phyloP scores from a whole-genome alignment of 2,329 filamentous ascomycete species.

The Nemania sp. region DNA sequence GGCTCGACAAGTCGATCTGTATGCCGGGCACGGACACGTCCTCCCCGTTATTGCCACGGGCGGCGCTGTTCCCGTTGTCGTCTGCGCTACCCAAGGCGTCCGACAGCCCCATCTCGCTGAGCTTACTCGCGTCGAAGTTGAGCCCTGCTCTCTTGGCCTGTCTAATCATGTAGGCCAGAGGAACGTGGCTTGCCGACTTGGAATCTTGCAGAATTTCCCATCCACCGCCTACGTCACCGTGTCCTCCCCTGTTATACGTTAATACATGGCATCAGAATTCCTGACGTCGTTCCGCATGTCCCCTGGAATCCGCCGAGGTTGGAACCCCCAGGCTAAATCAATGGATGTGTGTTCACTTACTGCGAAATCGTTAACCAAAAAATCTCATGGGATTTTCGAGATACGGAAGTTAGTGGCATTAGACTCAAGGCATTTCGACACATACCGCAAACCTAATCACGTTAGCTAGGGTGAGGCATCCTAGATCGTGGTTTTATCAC shows the following conservation, averaged over 20 bases:
- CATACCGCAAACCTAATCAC: slow-evolving; percentile 56
- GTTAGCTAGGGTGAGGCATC: slow-evolving; percentile 9
- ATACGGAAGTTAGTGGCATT: not conserved
- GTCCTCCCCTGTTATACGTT: slow-evolving; percentile 56
- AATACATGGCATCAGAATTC: not conserved
- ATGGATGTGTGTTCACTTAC: slow-evolving; percentile 15
- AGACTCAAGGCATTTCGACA: not conserved
- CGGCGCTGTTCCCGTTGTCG: not conserved
- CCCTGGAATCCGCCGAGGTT: no score
- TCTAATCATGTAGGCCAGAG: slow-evolving; percentile 72
- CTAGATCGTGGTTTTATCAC: not conserved
- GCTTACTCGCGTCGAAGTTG: slow-evolving; percentile 69
- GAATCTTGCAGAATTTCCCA: slow-evolving; percentile 63
- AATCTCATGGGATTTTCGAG: not conserved
- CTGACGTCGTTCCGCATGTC: not conserved
- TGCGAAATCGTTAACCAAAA: slow-evolving; percentile 14
- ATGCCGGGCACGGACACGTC: slow-evolving; percentile 40
- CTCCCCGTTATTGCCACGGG: not conserved
- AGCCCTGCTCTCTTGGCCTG: slow-evolving; percentile 69
- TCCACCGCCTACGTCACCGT: slow-evolving; percentile 79
- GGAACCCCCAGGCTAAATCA: not conserved
- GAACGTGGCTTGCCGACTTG: slow-evolving; percentile 70
- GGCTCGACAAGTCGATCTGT: slow-evolving; percentile 41
- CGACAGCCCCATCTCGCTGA: slow-evolving; percentile 67
- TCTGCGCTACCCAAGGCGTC: slow-evolving; percentile 46